Evolutionary conservation across 2,329 filamentous ascomycete genomes (phyloP).

Genomic region (Trichoderma sp.): DNA sequence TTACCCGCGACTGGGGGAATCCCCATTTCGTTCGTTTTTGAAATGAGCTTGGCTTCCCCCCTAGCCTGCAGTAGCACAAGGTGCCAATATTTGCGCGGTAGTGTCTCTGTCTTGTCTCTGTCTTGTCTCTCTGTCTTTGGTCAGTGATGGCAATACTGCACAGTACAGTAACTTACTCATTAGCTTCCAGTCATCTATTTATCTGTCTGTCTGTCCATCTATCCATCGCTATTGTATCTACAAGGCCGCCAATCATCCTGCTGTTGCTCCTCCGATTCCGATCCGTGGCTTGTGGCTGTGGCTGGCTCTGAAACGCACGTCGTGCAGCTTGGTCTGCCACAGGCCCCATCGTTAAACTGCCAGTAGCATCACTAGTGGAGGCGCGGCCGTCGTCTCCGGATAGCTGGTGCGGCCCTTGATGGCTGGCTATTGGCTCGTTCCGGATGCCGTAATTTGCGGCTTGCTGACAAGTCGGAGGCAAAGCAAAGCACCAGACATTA

Average conservation of each 20-base stretch:
- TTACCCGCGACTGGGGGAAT: constrained; percentile 1
- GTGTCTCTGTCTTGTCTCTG: background rate
- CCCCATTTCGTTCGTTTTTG: constrained; percentile 11
- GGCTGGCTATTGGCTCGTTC: background rate
- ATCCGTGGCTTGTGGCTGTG: too few relatives aligned
- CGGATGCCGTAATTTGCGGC: background rate
- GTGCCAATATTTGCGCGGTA: background rate
- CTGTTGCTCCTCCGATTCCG: too few relatives aligned
- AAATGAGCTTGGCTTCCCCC: constrained; percentile 12
- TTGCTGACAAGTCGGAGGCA: background rate
- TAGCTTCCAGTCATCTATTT: background rate
- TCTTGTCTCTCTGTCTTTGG: background rate
- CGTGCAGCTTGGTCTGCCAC: constrained; percentile 14
- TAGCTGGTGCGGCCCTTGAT: background rate
- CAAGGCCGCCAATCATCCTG: too few relatives aligned
- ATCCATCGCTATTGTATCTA: too few relatives aligned
- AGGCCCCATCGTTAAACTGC: constrained; percentile 1
- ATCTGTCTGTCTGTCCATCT: background rate
- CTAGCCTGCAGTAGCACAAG: too few relatives aligned
- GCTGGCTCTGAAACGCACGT: constrained; percentile 13
- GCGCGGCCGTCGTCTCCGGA: background rate
- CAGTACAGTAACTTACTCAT: background rate
- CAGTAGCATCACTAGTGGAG: background rate
- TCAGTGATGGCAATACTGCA: background rate
- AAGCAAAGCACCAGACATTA: too few relatives aligned